Conservation (phyloP, 2,329 filamentous ascomycete species). For the Thelonectria rubi region DNA sequence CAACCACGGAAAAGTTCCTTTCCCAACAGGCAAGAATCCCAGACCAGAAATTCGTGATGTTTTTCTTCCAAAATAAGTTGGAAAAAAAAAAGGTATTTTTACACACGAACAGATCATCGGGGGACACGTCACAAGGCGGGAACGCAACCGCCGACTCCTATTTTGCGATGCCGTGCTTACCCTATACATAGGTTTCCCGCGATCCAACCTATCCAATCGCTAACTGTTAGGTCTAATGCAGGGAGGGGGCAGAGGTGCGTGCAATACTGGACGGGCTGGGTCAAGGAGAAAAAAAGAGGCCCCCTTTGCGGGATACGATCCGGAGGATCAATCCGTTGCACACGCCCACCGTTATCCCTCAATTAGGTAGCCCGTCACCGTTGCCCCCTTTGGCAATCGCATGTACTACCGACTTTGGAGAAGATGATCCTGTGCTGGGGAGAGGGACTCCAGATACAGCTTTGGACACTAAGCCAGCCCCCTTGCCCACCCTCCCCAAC, state of each 20-base stretch:
- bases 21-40: no score
- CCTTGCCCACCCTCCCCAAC: not conserved
- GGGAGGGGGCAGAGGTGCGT: not conserved
- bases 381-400: not conserved
- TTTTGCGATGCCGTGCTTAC: not conserved
- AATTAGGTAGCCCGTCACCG: not conserved
- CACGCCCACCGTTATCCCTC: no score
- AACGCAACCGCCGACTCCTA: not conserved
- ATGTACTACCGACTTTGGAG: slow-evolving; percentile 1
- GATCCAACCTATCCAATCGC: no score
- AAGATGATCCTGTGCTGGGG: not conserved
- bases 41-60: no score
- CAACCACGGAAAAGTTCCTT: no score
- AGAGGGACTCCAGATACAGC: slow-evolving; percentile 2
- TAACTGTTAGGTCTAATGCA: not conserved
- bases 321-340: not conserved
- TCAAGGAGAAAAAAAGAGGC: not conserved
- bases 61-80: no score
- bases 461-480: slow-evolving; percentile 1
- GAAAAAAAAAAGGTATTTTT: no score
- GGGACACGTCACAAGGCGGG: not conserved
- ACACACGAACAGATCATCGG: no score
- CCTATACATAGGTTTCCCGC: no score
- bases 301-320: not conserved
- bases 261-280: not conserved